These are phyloP conservation scores for Gilbertella persicaria DNA, from an alignment of 371 early-diverging fungal genomes.

Conservation along the genomic window DNA sequence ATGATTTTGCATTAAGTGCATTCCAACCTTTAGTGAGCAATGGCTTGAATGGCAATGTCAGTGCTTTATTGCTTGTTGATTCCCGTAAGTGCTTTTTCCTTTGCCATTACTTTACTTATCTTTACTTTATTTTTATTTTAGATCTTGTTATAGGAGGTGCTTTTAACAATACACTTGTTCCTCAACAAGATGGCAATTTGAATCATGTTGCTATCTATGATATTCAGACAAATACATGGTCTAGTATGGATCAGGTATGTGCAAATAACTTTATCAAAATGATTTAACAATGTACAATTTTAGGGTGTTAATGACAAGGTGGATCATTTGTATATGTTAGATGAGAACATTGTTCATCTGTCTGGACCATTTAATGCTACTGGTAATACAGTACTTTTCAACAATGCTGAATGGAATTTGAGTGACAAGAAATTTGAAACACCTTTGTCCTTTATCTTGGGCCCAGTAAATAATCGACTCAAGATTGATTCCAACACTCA, in stretches of 20 bases:
- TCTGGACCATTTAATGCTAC: constrained; percentile 32
- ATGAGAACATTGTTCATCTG: constrained; percentile 26
- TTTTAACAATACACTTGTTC: constrained; percentile 27
- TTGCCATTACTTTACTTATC: not conserved
- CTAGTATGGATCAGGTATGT: constrained; percentile 26
- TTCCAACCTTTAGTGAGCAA: constrained; percentile 19
- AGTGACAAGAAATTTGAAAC: constrained; percentile 20
- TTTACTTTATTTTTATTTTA: constrained; percentile 5
- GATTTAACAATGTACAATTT: not conserved
- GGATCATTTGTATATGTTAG: constrained; percentile 16
- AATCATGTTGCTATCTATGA: constrained; percentile 37
- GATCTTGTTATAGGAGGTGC: constrained; percentile 36
- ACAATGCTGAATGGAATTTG: constrained; percentile 30
- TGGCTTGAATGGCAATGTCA: constrained; percentile 35
- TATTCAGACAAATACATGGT: constrained; percentile 23
- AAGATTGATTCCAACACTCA: not conserved
- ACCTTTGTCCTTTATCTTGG: constrained; percentile 21
- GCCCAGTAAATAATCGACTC: constrained; percentile 12
- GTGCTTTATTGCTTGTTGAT: constrained; percentile 12
- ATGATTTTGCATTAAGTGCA: constrained; percentile 16
- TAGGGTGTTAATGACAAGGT: constrained; percentile 40
- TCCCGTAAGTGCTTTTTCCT: constrained; percentile 22
- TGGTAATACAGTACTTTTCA: not conserved
- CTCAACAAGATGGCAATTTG: not conserved
- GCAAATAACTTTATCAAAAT: too few species aligned